phyloP scores from a whole-genome alignment of 306 rosid genomes.

The Amphicarpaea edgeworthii region DNA sequence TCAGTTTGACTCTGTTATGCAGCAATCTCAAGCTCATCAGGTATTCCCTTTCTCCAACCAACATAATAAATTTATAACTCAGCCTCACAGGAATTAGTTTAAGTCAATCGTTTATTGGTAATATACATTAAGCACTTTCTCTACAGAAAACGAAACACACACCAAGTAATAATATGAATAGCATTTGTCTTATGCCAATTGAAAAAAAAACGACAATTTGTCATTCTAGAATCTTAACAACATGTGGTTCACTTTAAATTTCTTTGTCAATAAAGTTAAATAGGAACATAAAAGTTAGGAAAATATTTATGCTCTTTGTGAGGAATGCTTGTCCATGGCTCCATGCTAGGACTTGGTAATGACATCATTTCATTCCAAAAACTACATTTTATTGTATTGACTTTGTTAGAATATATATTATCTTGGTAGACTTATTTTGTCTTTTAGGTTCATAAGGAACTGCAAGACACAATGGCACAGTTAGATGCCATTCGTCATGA shows the following conservation, averaged over 20 bases:
- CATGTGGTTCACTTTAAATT: conserved; percentile 35
- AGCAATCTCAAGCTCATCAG: conserved; percentile 91
- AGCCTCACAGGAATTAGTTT: conserved; percentile 8
- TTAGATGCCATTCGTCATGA: conserved; percentile 88
- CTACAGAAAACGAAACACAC: neutral
- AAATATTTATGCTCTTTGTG: neutral
- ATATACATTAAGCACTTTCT: neutral
- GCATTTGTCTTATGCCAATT: neutral
- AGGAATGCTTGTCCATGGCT: conserved; percentile 2
- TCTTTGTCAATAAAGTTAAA: conserved; percentile 21
- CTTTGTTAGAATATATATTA: no score
- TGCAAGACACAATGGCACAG: conserved; percentile 85
- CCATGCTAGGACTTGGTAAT: neutral
- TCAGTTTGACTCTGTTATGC: conserved; percentile 78
- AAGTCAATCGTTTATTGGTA: neutral
- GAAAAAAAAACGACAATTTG: neutral
- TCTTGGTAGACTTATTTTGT: no score
- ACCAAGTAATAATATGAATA: neutral
- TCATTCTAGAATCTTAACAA: conserved; percentile 20
- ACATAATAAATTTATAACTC: neutral
- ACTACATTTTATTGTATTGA: conserved; percentile 11
- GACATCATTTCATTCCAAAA: conserved; percentile 34
- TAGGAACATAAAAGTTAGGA: conserved; percentile 2
- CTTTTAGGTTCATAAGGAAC: conserved; percentile 82
- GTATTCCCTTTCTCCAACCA: conserved; percentile 46